Evolutionary conservation across 2,329 filamentous ascomycete genomes (phyloP), one percentile per base, ranked within the genome.

Genomic region (Fusarium tricinctum): DNA sequence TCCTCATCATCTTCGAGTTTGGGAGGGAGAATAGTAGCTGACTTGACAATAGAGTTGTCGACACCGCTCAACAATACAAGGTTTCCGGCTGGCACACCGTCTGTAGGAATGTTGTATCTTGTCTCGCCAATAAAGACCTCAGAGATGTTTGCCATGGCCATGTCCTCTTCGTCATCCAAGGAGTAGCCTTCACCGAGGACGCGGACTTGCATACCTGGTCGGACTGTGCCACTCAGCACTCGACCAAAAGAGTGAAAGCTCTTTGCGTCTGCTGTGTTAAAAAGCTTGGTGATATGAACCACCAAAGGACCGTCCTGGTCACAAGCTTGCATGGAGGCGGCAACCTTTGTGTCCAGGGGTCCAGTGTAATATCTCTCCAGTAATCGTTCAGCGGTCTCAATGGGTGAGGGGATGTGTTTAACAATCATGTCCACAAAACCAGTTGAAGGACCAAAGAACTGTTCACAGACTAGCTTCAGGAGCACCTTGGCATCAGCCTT

Each of bases 41-140:
- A 95, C 81, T 99, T 99, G 81, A 98, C 93, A 73, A 99, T 98
- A 6, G 94, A 97, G 79, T 98, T 98, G 82, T 98, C 95, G 28
- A 99, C 90, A 15, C 95, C 96, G 56, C 92, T 90, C 17, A 99
- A 85, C n/a, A 99, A 83, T 15, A 97, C 95, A 84, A 93, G 92
- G 76, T 97, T 97, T 43, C 96, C 96, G 1, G 96, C 96, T 8
- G 96, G 96, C 26, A 99, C 90, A 49, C 96, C 96, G 71, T 94
- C 93, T 0, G 93, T 94, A 4, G 93, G 89, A 46, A 99, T 92
- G 71, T 94, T 97, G 81, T 99, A 99, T 75, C 94, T 86, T 23
- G 94, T 94, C 79, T 98, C 93, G 9, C 91, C 92, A 70, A 99
- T 95, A 84, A 92, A 97, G 14, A 96, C 94, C 69, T 94, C 90